phyloP scores from a whole-genome alignment of 1,284 basidiomycete genomes.

The Microbotryum intermedium region DNA sequence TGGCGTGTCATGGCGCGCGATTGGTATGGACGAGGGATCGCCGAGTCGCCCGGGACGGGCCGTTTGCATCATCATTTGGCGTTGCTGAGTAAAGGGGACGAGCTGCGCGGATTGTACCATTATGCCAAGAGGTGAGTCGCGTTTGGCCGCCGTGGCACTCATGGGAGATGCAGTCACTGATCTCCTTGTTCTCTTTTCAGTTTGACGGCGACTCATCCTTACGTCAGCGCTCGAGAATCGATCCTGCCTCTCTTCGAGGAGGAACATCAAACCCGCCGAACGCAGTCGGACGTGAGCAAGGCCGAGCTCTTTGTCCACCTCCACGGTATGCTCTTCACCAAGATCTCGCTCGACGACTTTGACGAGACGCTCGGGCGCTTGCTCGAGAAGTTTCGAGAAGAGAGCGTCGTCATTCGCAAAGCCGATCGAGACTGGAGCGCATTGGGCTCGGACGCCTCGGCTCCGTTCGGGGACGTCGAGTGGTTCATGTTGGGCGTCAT shows the following conservation, averaged over 20 bases:
- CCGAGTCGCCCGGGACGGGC: slow-evolving; percentile 80
- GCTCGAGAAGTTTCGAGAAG: slow-evolving; percentile 65
- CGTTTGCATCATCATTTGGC: slow-evolving; percentile 93
- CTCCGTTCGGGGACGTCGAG: slow-evolving; percentile 59
- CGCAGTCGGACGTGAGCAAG: slow-evolving; percentile 58
- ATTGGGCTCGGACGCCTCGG: slow-evolving; percentile 48
- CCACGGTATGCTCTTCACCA: slow-evolving; percentile 93
- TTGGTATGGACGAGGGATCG: slow-evolving; percentile 84
- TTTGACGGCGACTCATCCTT: slow-evolving; percentile 79
- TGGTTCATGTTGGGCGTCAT: slow-evolving; percentile 93
- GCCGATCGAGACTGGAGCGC: not conserved
- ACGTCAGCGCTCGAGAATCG: slow-evolving; percentile 74
- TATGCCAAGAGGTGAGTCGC: slow-evolving; percentile 77
- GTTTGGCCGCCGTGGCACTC: slow-evolving; percentile 41
- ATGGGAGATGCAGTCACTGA: not conserved
- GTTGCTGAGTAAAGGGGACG: slow-evolving; percentile 71
- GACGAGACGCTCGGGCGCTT: slow-evolving; percentile 68
- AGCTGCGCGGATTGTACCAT: slow-evolving; percentile 81
- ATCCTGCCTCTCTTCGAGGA: slow-evolving; percentile 74
- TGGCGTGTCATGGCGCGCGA: slow-evolving; percentile 84
- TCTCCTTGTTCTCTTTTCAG: slow-evolving; percentile 10
- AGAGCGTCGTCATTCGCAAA: slow-evolving; percentile 38
- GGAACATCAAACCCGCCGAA: slow-evolving; percentile 51
- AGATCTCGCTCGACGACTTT: slow-evolving; percentile 88
- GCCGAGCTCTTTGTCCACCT: slow-evolving; percentile 81